phyloP scores from a whole-genome alignment of 441 rosid genomes.

The Hura crepitans region DNA sequence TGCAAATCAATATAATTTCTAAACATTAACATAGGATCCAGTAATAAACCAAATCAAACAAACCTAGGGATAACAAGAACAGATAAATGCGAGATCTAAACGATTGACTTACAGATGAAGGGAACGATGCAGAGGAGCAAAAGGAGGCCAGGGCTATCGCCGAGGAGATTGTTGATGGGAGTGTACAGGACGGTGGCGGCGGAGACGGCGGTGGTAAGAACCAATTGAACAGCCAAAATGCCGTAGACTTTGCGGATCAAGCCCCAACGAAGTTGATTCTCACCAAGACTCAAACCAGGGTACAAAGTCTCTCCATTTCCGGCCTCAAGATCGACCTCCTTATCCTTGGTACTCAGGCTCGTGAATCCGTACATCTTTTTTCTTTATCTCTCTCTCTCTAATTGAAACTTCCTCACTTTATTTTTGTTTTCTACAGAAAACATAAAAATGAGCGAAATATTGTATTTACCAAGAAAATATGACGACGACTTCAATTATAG shows the following conservation, averaged over 20 bases:
- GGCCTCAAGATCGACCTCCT: slow-evolving; percentile 40
- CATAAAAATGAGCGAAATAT: background rate
- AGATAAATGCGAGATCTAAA: slow-evolving; percentile 10
- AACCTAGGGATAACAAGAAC: background rate
- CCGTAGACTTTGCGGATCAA: slow-evolving; percentile 87
- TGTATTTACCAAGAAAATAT: background rate
- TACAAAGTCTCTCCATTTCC: slow-evolving; percentile 65
- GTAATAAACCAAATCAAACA: background rate
- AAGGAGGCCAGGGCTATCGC: slow-evolving; percentile 65
- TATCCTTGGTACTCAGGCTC: slow-evolving; percentile 16
- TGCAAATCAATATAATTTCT: background rate
- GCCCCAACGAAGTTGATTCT: slow-evolving; percentile 89
- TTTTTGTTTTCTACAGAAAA: background rate
- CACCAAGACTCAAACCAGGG: slow-evolving; percentile 73
- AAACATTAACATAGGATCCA: background rate
- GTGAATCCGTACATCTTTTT: slow-evolving; percentile 19
- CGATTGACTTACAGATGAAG: slow-evolving; percentile 49
- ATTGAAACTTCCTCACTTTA: background rate
- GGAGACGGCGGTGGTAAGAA: slow-evolving; percentile 74
- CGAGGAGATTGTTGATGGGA: slow-evolving; percentile 65
- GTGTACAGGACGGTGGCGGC: slow-evolving; percentile 57
- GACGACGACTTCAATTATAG: background rate
- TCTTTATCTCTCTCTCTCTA: background rate
- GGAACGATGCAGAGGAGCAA: slow-evolving; percentile 68
- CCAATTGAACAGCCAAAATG: slow-evolving; percentile 68